Evolutionary conservation across 2,329 filamentous ascomycete species (phyloP).

Genomic region (Aspergillus sergii): DNA sequence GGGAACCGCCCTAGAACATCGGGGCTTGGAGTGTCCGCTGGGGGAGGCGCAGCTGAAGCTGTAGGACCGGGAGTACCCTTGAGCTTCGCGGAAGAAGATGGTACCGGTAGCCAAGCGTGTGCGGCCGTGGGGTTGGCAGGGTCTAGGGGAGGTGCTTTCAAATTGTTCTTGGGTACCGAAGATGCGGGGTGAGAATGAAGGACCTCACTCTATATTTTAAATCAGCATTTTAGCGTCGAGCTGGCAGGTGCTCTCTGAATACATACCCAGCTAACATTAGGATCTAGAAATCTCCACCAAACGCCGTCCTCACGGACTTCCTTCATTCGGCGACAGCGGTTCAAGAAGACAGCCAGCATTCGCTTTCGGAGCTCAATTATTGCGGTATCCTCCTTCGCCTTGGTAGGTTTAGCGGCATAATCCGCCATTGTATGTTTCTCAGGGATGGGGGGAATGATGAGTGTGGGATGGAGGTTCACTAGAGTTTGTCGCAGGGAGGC

Average conservation of each 20-base stretch:
- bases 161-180: constrained; percentile 88
- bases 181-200: constrained; percentile 86
- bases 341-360: constrained; percentile 94
- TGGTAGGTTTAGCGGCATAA: constrained; percentile 96
- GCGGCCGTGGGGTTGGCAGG: constrained; percentile 88
- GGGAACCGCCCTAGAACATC: constrained; percentile 81
- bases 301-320: constrained; percentile 90
- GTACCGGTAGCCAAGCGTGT: constrained; percentile 85
- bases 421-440: constrained; percentile 99
- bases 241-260: constrained; percentile 6
- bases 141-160: constrained; percentile 94
- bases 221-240: constrained; percentile 32
- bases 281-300: constrained; percentile 96
- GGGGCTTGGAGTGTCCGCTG: constrained; percentile 56
- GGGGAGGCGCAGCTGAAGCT: constrained; percentile 45
- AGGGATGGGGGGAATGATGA: constrained; percentile 94
- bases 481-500: constrained; percentile 86
- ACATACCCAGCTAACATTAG: constrained; percentile 95
- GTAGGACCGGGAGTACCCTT: constrained; percentile 52
- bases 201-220: constrained; percentile 76
- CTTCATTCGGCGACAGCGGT: constrained; percentile 90
- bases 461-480: constrained; percentile 87
- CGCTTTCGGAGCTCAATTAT: constrained; percentile 97
- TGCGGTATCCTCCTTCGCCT: constrained; percentile 93
- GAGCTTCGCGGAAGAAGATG: constrained; percentile 81